These are phyloP conservation scores for Sarocladiaceae sp. DNA, from an alignment of 2,329 filamentous ascomycete species.

Conservation along the genomic window DNA sequence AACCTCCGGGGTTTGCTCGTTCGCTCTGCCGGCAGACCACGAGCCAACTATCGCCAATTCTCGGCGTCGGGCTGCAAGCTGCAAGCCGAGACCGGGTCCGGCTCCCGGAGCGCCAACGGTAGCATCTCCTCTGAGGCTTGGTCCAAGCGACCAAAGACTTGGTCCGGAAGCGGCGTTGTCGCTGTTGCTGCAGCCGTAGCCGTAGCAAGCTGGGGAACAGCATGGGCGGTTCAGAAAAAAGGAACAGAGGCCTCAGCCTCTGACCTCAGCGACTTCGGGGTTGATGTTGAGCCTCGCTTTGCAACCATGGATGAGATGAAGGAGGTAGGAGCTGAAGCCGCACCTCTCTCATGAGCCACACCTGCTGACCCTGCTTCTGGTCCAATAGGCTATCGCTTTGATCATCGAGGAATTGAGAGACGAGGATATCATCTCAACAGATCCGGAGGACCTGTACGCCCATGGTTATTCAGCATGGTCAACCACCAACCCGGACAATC, in stretches of 20 bases:
- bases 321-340: conserved; percentile 14
- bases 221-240: not conserved
- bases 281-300: conserved; percentile 23
- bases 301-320: conserved; percentile 30
- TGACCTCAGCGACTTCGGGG: conserved; percentile 13
- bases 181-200: conserved; percentile 8
- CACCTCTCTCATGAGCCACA: not conserved
- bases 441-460: conserved; percentile 52
- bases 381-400: conserved; percentile 43
- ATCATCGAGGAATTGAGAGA: conserved; percentile 43
- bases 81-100: conserved; percentile 2
- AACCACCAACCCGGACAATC: conserved; percentile 50
- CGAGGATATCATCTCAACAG: conserved; percentile 55
- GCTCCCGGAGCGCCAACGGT: not conserved
- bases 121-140: not conserved
- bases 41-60: not conserved
- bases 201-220: not conserved
- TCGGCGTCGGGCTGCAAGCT: conserved; percentile 3
- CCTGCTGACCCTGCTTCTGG: not conserved
- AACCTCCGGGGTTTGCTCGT: not conserved
- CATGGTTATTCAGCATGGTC: conserved; percentile 67
- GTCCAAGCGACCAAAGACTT: not conserved
- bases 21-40: not conserved
- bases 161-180: conserved; percentile 10
- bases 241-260: not conserved